Base-by-base conservation (phyloP, 345 rosid genomes). In the Gynandropsis gynandra region DNA sequence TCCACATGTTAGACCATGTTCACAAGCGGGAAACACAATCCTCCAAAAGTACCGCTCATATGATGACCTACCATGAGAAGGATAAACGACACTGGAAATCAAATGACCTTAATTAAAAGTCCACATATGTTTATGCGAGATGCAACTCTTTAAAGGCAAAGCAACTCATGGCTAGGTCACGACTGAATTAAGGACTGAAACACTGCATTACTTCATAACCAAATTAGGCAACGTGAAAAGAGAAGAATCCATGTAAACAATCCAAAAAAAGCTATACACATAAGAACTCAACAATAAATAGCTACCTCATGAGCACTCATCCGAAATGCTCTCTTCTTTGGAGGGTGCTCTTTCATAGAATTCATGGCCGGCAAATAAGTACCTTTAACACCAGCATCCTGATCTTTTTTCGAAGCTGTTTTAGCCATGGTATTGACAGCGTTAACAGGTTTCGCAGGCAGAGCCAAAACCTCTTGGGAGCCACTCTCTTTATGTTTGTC, bases 271-370 rank as follows among this genome's bases (percentile, higher is more conserved):
- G n/a, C n/a, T 43, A 32, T 15, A 32, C 31, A 37, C 17, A 52
- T 13, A 39, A 13, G 42, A 51, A 31, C 37, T 27, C 5, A 48
- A 29, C 31, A 58, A 58, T 12, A 27, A 42, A 32, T 7, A 43
- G 63, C 45, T 63, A 81, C 97, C 95, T 88, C 97, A 62, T 75
- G 77, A 10, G 95, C 92, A 50, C 76, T 83, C 81, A 88, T 93
- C 60, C 73, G 80, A 73, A 88, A 93, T 58, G 76, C 76, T 43
- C 44, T 52, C 52, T 70, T 81, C 57, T 63, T 81, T 14, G 55
- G 53, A 54, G 73, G 65, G 24, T 54, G 50, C 42, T 68, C 63
- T 20, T 17, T 44, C 58, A 36, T 47, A 54, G 76, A 59, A 59
- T 67, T 77, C 4, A 39, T 15, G 56, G 51, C 63, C 41, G 70